phyloP scores from a whole-genome alignment of 192 early-diverging fungal genomes.

The Coemansia sp. region DNA sequence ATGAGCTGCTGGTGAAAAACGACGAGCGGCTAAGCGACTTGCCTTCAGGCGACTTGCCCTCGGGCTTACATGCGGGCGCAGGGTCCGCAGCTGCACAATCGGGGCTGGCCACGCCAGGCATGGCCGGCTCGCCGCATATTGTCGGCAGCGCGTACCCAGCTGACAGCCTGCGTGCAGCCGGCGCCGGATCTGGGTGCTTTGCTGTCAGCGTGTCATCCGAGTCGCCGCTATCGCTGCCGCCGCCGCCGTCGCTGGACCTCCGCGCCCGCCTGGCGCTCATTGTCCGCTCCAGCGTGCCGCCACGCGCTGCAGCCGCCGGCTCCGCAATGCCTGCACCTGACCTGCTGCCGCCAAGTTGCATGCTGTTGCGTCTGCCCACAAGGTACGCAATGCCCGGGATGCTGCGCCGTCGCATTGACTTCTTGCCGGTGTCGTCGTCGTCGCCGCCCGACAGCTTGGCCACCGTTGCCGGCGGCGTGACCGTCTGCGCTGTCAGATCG shows the following conservation, averaged over 20 bases:
- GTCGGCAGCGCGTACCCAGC: slow-evolving; percentile 7
- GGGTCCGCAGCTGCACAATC: slow-evolving; percentile 7
- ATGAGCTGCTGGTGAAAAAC: background rate
- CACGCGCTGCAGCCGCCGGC: slow-evolving; percentile 1
- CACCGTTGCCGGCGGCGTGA: background rate
- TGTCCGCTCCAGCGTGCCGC: background rate
- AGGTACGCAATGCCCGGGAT: slow-evolving; percentile 37
- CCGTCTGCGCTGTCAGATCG: background rate
- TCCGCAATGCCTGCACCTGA: background rate
- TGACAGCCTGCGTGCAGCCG: slow-evolving; percentile 8
- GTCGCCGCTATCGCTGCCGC: slow-evolving; percentile 29
- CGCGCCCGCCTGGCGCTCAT: slow-evolving; percentile 1
- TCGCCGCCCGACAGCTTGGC: slow-evolving; percentile 3
- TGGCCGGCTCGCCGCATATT: background rate
- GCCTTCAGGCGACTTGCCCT: background rate
- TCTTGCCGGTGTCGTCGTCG: background rate
- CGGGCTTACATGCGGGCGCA: background rate
- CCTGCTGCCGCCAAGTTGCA: slow-evolving; percentile 6
- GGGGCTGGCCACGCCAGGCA: slow-evolving; percentile 1
- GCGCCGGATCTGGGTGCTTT: background rate
- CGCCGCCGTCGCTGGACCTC: slow-evolving; percentile 10
- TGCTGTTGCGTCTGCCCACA: slow-evolving; percentile 15
- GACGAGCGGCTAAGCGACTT: slow-evolving; percentile 3
- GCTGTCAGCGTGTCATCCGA: slow-evolving; percentile 45
- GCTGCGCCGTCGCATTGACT: slow-evolving; percentile 26